Evolutionary conservation across 257 asterid species (phyloP).

Genomic region (Echites panduratus): DNA sequence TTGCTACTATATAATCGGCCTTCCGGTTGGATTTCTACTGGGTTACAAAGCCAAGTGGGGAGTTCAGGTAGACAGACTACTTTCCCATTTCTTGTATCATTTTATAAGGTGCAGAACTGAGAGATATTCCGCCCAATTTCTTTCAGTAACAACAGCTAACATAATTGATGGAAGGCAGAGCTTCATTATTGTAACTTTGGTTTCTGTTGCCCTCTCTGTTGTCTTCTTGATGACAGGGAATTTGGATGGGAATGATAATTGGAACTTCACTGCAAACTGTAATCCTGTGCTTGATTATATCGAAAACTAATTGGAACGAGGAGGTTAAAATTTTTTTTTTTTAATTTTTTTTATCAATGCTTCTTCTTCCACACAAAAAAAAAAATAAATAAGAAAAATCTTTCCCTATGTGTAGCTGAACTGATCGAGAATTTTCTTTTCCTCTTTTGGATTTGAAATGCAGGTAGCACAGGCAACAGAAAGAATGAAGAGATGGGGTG

Average conservation of each 20-base stretch:
- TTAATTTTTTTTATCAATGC: background rate
- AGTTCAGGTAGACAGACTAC: constrained; percentile 78
- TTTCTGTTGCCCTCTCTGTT: background rate
- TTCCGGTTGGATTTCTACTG: constrained; percentile 70
- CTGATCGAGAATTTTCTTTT: too few species aligned
- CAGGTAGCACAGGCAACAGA: constrained; percentile 86
- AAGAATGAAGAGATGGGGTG: constrained; percentile 73
- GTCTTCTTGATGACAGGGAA: constrained; percentile 43
- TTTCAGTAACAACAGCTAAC: background rate
- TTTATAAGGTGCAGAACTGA: too few species aligned
- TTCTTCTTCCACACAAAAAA: too few species aligned
- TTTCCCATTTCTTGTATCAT: too few species aligned
- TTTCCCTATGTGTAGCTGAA: too few species aligned
- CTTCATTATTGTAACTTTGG: background rate
- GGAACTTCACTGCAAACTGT: constrained; percentile 83
- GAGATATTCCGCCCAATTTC: too few species aligned
- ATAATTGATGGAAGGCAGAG: background rate
- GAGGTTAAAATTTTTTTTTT: too few species aligned
- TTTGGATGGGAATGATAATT: constrained; percentile 96
- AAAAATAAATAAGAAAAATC: too few species aligned
- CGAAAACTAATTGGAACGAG: constrained; percentile 79
- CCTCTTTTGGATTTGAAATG: constrained; percentile 7
- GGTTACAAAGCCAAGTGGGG: constrained; percentile 70
- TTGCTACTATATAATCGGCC: constrained; percentile 76
- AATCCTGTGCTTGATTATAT: constrained; percentile 55